Base-by-base conservation (phyloP, 768 basidiomycete genomes). In the Mycena chlorophos region DNA sequence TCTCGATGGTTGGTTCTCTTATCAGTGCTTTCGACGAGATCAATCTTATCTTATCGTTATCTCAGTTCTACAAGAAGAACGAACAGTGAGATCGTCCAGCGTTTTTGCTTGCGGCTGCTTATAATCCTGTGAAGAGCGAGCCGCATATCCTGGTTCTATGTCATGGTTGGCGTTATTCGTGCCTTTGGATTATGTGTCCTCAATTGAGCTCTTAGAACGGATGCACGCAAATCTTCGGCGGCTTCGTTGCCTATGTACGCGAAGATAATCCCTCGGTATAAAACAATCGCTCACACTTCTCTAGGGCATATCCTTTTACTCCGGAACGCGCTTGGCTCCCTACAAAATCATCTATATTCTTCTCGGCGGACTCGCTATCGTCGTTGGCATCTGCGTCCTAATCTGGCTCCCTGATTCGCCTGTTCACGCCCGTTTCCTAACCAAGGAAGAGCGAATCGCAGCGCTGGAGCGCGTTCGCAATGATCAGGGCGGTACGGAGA, bases 331-430 rank as follows among this genome's bases (percentile, higher is more conserved):
- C 2, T 61, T 87, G 49, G 77, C 82, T 0, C 74, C 85, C 1
- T 87, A 81, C 71, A 82, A 83, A 65, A 84, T 86, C 54, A 73
- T 87, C 4, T 87, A 84, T 62, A 57, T 86, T 34, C 71, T 86
- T 2, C 75, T 86, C 25, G 85, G 86, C 10, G 84, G 72, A 1
- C 69, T 88, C 6, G 84, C 86, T 0, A 82, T 85, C 31, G 17
- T 85, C 3, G 77, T 88, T 30, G 85, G 84, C 5, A 59, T 81
- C 23, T 69, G 72, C 40, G 81, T 87, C 3, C 65, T 87, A 8
- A 69, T 87, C 8, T 84, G 78, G 79, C 72, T 87, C 16, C 85
- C 86, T 0, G 85, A 87, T 64, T 85, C 85, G 0, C 86, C 85
- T 3, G 81, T 86, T 3, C 79, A 81, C 58, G 85, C 86, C 1